Conservation (phyloP, 2,329 filamentous ascomycete genomes). For the Fusarium falciforme region DNA sequence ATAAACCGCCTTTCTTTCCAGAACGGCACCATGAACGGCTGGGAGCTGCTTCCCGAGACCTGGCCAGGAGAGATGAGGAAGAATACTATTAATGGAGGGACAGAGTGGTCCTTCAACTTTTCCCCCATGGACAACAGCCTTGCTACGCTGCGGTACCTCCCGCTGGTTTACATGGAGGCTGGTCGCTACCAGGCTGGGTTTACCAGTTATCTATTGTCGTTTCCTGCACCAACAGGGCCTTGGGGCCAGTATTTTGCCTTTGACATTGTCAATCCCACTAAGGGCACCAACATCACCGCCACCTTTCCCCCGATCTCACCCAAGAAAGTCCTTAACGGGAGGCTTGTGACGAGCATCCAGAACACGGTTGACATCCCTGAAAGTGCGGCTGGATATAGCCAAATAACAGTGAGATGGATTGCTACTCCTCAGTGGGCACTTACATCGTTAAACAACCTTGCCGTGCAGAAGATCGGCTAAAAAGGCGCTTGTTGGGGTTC, state of each 20-base stretch:
- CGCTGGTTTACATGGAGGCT: conserved; percentile 13
- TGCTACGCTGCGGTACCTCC: conserved; percentile 1
- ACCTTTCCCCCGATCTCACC: neutral
- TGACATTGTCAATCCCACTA: conserved; percentile 8
- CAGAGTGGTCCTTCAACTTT: conserved; percentile 1
- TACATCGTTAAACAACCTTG: neutral
- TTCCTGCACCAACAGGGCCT: neutral
- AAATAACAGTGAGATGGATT: conserved; percentile 5
- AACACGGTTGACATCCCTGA: neutral
- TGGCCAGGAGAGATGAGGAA: conserved; percentile 9
- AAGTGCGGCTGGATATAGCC: conserved; percentile 9
- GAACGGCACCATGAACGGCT: conserved; percentile 3
- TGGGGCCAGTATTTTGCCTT: conserved; percentile 3
- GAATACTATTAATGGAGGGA: neutral
- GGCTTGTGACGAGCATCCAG: neutral
- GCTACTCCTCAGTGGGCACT: neutral
- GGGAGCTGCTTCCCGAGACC: conserved; percentile 7
- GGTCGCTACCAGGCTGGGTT: conserved; percentile 1
- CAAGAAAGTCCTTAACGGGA: neutral
- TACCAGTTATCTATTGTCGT: neutral
- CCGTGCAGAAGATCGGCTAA: neutral
- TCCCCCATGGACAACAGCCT: neutral
- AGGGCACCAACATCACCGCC: conserved; percentile 14
- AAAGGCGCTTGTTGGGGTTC: neutral
- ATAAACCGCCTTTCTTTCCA: conserved; percentile 20